These are phyloP conservation scores for Solanum stenotomum DNA, from an alignment of 257 asterid species.

Conservation along the genomic window DNA sequence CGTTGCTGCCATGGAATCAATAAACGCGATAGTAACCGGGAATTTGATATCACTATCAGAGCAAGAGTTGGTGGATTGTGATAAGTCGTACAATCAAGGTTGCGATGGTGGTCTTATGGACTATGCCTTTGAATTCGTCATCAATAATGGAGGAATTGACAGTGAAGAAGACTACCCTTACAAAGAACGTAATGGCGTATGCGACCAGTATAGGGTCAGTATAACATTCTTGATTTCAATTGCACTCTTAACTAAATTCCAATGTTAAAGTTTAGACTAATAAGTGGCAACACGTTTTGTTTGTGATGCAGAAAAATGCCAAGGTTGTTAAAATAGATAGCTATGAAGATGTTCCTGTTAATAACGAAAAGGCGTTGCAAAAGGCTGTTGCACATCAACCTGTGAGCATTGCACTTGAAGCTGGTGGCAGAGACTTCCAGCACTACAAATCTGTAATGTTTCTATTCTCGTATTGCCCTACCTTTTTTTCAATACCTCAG, in stretches of 20 bases:
- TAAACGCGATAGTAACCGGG: conserved; percentile 41
- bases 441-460: conserved; percentile 9
- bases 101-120: conserved; percentile 70
- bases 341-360: conserved; percentile 13
- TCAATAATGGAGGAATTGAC: conserved; percentile 56
- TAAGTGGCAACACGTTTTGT: neutral
- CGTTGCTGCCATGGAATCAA: conserved; percentile 44
- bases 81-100: conserved; percentile 33
- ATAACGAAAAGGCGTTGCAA: conserved; percentile 11
- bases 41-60: conserved; percentile 40
- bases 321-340: conserved; percentile 18
- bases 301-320: conserved; percentile 18
- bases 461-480: neutral
- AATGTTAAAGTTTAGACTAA: neutral
- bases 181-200: conserved; percentile 28
- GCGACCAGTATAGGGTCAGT: conserved; percentile 41
- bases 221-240: neutral
- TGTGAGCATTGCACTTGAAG: conserved; percentile 6
- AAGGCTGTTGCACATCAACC: conserved; percentile 26
- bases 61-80: conserved; percentile 62
- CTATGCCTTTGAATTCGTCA: conserved; percentile 51
- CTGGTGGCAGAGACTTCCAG: conserved; percentile 10
- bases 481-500: neutral
- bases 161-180: conserved; percentile 52
- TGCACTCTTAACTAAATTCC: neutral